Evolutionary conservation across 108 stramenopile genomes (phyloP), one percentile per base, ranked within the genome.

Genomic region (Bacterosira constricta): DNA sequence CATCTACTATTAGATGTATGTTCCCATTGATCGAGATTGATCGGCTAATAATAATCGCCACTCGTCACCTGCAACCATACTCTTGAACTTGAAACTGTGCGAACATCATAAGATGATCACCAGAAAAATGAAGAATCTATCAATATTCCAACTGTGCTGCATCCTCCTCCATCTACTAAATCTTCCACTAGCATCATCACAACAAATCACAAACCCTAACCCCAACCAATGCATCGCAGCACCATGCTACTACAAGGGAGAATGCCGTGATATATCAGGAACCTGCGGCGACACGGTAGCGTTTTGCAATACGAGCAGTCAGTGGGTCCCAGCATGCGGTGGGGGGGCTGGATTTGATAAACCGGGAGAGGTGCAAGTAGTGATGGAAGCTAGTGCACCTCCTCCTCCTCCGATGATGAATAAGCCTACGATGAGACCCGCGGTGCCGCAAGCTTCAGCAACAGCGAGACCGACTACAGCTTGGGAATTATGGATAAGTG

Each of bases 321-420:
- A 26, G 21, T 61, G 60, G 60, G 60, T 61, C n/a, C 60, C 60
- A 10, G 38, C 60, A 8, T 61, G 60, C 35, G 60, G 60, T 29
- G 60, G 60, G 2, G 60, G 60, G 0, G 60, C 36, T 2, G 60
- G 39, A 23, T 37, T 61, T 12, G 32, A 30, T 18, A 61, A 61
- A 45, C 60, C 60, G 5, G n/a, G 36, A n/a, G 27, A 12, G 13
- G 3, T 12, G 17, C 32, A 54, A 29, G n/a, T n/a, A n/a, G n/a
- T n/a, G n/a, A 52, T 3, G 25, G 17, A 29, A 3, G 15, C 53
- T 35, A 32, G 17, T 12, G 3, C 34, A 35, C 17, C 41, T 42
- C 41, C 41, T 42, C 41, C 41, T 42, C 41, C 41, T 9, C 10
- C 5, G 18, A n/a, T 21, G 21, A 15, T 29, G 27, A 29, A 15